Base-by-base conservation (phyloP, 1,139 yeast genomes). In the Pneumocystis sp. region DNA sequence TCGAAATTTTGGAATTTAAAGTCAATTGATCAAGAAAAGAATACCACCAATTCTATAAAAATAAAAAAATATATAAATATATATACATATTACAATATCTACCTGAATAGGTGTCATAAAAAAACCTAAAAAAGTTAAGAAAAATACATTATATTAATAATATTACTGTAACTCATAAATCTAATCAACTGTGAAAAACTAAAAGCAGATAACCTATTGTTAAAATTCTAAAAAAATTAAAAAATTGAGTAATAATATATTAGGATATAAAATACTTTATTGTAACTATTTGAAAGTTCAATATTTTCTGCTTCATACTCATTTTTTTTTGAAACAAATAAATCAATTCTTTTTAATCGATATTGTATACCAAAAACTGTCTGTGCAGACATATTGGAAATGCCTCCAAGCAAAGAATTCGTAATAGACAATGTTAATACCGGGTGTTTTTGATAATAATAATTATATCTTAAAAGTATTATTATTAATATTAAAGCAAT, bases 341-440 rank as follows among this genome's bases (percentile, higher is more conserved):
- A 12, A 50, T 50, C 34, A 25, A 50, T 50, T 50, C n/a, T 59
- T 39, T 17, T 39, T 12, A 59, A 29, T n/a, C 17, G 40, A 8
- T 4, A 31, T 19, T 59, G 45, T 21, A 59, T 59, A 59, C 42
- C 59, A n/a, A 65, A 62, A 61, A 66, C 19, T 6, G 64, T 62
- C 50, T 66, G 67, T 31, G 67, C 67, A 35, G 63, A 45, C 12
- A 64, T 62, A 39, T 66, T 66, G 7, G 67, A 65, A 35, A 66
- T 17, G 25, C 65, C 62, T 35, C 65, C 65, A 25, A 63, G 63
- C 31, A 56, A 19, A 61, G 63, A 61, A 57, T 64, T 65, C 17
- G 64, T 45, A 10, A 65, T 61, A 44, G 62, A 60, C 7, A 65
- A 57, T 60, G 67, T 65, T 61, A 65, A 61, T 50, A 65, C 21